Evolutionary conservation across 495 filamentous ascomycete species (phyloP).

Genomic region (Penicillium egyptiacum): DNA sequence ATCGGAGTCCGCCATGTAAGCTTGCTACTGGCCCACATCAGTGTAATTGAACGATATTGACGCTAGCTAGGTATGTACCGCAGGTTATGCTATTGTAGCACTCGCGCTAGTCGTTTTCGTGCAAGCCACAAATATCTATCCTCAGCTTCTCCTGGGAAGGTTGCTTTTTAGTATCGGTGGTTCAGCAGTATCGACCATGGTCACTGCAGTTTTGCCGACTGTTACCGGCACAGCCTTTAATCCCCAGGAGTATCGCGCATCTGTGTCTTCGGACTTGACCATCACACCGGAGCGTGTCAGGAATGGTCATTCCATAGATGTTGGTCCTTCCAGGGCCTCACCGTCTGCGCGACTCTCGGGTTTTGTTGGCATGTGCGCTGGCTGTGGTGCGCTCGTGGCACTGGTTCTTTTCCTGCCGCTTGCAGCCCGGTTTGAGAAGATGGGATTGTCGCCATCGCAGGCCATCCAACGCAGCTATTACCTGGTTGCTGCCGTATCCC

Average conservation of each 20-base stretch:
- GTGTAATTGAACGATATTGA: not conserved
- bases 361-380: slow-evolving; percentile 87
- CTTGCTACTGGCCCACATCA: not conserved
- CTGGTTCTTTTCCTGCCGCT: slow-evolving; percentile 80
- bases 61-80: slow-evolving; percentile 60
- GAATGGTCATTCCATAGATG: slow-evolving; percentile 16
- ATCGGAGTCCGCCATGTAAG: slow-evolving; percentile 73
- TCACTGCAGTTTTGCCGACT: slow-evolving; percentile 88
- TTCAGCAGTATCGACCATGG: slow-evolving; percentile 94
- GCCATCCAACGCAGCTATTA: slow-evolving; percentile 84
- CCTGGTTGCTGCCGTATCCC: slow-evolving; percentile 68
- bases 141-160: slow-evolving; percentile 80
- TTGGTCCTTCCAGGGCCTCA: slow-evolving; percentile 17
- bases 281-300: slow-evolving; percentile 57
- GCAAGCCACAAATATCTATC: slow-evolving; percentile 83
- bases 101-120: slow-evolving; percentile 76
- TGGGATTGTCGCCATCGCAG: slow-evolving; percentile 61
- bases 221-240: slow-evolving; percentile 58
- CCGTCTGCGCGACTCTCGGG: slow-evolving; percentile 73
- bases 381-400: slow-evolving; percentile 85
- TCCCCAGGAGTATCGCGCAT: slow-evolving; percentile 31
- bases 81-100: slow-evolving; percentile 79
- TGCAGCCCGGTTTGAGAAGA: slow-evolving; percentile 70
- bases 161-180: slow-evolving; percentile 88
- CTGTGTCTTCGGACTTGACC: slow-evolving; percentile 61